Base-by-base conservation (phyloP, 352 stramenopile genomes). In the Pythium biforme region DNA sequence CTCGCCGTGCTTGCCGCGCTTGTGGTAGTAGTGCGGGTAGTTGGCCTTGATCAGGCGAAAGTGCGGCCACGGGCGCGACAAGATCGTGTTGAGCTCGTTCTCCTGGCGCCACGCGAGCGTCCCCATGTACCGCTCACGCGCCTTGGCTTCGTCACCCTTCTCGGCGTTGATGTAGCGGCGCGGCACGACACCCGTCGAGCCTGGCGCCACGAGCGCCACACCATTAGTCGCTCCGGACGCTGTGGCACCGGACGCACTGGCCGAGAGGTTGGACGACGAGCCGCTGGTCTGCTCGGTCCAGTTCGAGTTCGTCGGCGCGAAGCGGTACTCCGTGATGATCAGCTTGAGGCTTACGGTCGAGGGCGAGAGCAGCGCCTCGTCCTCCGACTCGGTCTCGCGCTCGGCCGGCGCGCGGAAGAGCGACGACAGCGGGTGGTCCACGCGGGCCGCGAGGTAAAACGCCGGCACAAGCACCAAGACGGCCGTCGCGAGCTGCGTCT, bases 21-120 rank as follows among this genome's bases (percentile, higher is more conserved):
- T 94, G 77, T 94, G 83, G 72, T 94, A 95, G 65, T 89, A 97
- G 52, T 96, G 88, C 45, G 89, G 88, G 72, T 97, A 97, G 70
- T 97, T 95, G 23, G 86, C 70, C 68, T 97, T 97, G 73, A 97
- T 97, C 29, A 79, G 82, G 53, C 86, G 75, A 54, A 95, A 96
- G 51, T 89, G 70, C 46, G 78, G 83, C 48, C 66, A 88, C 33
- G 86, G 78, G 15, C 75, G 57, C 19, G 70, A 68, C 34, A 97
- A 78, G 40, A 97, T 92, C 8, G 23, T 60, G 69, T 95, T 86
- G n/a, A 97, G 66, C 15, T 84, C 75, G 66, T 96, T 76, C 17
- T 90, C 83, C 23, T 81, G 72, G 22, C 89, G 75, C 89, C 89
- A 97, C 73, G 81, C 67, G 6, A 85, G 75, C 59, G 81, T 95